These are phyloP conservation scores for Santalum album DNA, from an alignment of 164 flowering plant genomes.

Conservation along the genomic window DNA sequence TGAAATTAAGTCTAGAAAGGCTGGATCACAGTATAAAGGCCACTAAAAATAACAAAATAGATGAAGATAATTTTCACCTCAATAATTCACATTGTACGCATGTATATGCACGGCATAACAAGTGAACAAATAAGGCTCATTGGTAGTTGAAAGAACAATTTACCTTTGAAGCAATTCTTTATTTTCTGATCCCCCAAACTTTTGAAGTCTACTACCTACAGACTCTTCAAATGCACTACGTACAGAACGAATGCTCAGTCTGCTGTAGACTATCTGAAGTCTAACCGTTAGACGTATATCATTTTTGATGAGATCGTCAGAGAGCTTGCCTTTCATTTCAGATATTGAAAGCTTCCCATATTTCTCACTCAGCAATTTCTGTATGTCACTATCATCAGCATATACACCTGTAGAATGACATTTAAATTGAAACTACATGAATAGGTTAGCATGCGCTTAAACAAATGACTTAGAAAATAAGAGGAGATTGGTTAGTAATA, in stretches of 20 bases:
- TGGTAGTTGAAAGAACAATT: not conserved
- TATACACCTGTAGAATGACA: slow-evolving; percentile 54
- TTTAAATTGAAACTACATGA: no score
- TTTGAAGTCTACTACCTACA: slow-evolving; percentile 74
- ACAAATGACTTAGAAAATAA: no score
- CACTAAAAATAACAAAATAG: no score
- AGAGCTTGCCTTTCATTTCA: slow-evolving; percentile 42
- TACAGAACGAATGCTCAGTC: slow-evolving; percentile 74
- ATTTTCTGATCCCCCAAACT: slow-evolving; percentile 70
- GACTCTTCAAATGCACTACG: slow-evolving; percentile 93
- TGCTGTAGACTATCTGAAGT: slow-evolving; percentile 81
- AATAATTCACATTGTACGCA: no score
- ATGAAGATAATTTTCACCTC: no score
- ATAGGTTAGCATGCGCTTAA: no score
- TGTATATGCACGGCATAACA: no score
- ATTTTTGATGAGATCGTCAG: slow-evolving; percentile 51
- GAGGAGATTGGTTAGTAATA: no score
- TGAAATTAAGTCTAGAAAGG: no score
- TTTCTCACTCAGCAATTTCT: slow-evolving; percentile 47
- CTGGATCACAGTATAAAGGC: no score
- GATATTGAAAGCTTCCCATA: slow-evolving; percentile 40
- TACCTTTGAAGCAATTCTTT: slow-evolving; percentile 85
- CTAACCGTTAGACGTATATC: slow-evolving; percentile 75
- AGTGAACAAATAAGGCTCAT: not conserved
- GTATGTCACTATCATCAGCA: slow-evolving; percentile 61